These are phyloP conservation scores for Trichocladium uniseriatum DNA, from an alignment of 495 filamentous ascomycete genomes.

Conservation along the genomic window DNA sequence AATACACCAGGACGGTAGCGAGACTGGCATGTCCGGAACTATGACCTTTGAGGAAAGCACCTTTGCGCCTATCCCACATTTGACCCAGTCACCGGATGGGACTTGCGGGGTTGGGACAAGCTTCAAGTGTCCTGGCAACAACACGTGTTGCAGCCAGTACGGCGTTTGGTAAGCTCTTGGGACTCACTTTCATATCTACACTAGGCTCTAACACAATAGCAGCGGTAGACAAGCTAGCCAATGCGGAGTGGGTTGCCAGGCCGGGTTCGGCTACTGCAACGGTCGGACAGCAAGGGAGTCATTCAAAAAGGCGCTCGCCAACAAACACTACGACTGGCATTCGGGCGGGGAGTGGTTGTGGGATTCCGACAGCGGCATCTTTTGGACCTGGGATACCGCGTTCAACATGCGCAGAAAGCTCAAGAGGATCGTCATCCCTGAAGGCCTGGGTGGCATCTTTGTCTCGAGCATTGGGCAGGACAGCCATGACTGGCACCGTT, in stretches of 20 bases:
- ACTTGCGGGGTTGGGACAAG: slow-evolving; percentile 12
- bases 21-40: slow-evolving; percentile 48
- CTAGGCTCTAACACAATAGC: slow-evolving; percentile 19
- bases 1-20: slow-evolving; percentile 48
- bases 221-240: slow-evolving; percentile 33
- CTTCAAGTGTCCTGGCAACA: slow-evolving; percentile 2
- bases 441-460: slow-evolving; percentile 49
- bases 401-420: slow-evolving; percentile 51
- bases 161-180: slow-evolving; percentile 14
- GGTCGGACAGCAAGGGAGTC: slow-evolving; percentile 20
- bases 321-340: slow-evolving; percentile 42
- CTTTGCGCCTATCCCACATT: slow-evolving; percentile 17
- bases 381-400: slow-evolving; percentile 63
- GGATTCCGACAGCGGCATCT: slow-evolving; percentile 42
- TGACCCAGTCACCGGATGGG: slow-evolving; percentile 7
- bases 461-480: slow-evolving; percentile 59
- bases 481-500: slow-evolving; percentile 32
- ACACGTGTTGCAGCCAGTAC: slow-evolving; percentile 13
- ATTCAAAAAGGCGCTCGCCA: slow-evolving; percentile 35
- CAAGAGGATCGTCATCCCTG: slow-evolving; percentile 45
- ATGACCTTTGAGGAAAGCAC: slow-evolving; percentile 41
- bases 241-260: slow-evolving; percentile 42
- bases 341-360: slow-evolving; percentile 55
- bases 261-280: slow-evolving; percentile 19
- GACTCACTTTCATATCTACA: not conserved